Percentiles rank a stretch among this genome's conserved stretches.
phyloP scores from a whole-genome alignment of 768 basidiomycete genomes.

The Panellus pusillus region DNA sequence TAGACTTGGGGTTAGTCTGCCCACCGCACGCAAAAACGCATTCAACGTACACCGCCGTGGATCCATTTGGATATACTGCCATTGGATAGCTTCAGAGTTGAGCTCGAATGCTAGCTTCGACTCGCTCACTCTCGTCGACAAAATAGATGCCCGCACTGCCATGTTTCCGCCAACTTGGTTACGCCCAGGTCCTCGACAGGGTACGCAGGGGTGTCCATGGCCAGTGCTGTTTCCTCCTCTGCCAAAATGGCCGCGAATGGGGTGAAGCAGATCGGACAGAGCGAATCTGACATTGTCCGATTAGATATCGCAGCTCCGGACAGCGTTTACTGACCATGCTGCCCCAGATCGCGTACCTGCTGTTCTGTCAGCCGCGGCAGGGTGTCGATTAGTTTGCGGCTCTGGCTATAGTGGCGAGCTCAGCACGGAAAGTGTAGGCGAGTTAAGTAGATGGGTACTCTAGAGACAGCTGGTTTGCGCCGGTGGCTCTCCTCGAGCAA shows the following conservation, averaged over 20 bases:
- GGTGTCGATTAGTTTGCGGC: constrained; percentile 39
- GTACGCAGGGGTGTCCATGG: constrained; percentile 78
- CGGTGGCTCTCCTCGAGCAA: constrained; percentile 16
- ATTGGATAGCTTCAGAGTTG: constrained; percentile 18
- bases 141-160: constrained; percentile 71
- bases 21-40: not conserved
- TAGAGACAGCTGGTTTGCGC: constrained; percentile 12
- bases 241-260: constrained; percentile 66
- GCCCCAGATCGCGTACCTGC: constrained; percentile 46
- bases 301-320: not conserved
- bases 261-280: constrained; percentile 76
- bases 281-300: constrained; percentile 48
- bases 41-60: constrained; percentile 48
- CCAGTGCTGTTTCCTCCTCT: constrained; percentile 72
- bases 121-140: constrained; percentile 79
- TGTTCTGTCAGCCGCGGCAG: constrained; percentile 55
- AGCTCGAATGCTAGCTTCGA: constrained; percentile 4
- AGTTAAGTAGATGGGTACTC: constrained; percentile 2
- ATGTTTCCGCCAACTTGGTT: constrained; percentile 52
- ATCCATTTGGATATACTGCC: constrained; percentile 67
- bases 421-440: not conserved
- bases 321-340: constrained; percentile 38
- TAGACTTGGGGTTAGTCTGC: constrained; percentile 23
- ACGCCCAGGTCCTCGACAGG: constrained; percentile 70
- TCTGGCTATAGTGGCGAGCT: constrained; percentile 29